These are phyloP conservation scores for Tirmania nivea DNA, from an alignment of 495 filamentous ascomycete species.

Conservation along the genomic window DNA sequence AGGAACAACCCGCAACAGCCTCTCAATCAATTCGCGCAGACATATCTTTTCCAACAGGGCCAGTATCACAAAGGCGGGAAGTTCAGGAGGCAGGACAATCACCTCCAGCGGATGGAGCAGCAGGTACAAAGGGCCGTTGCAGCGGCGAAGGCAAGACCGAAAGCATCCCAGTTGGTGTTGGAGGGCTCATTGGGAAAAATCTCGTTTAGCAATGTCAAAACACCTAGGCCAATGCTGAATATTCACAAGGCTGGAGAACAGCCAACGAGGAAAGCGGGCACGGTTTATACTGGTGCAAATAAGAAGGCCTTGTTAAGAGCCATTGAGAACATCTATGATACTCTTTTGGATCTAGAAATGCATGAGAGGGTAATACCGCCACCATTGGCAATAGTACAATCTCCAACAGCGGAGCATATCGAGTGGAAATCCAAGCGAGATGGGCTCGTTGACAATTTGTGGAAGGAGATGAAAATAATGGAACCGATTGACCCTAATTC, in stretches of 20 bases:
- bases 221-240: constrained; percentile 79
- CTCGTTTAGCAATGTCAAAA: constrained; percentile 94
- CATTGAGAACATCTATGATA: constrained; percentile 68
- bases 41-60: constrained; percentile 69
- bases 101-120: constrained; percentile 97
- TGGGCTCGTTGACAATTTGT: constrained; percentile 55
- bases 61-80: constrained; percentile 34
- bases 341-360: constrained; percentile 82
- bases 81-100: constrained; percentile 45
- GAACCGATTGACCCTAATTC: constrained; percentile 50
- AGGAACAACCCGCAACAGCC: constrained; percentile 78
- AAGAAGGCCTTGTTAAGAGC: constrained; percentile 62
- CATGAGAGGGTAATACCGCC: constrained; percentile 53
- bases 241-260: constrained; percentile 53
- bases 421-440: constrained; percentile 53
- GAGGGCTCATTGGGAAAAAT: constrained; percentile 98
- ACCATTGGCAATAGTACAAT: constrained; percentile 19
- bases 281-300: constrained; percentile 25
- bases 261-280: constrained; percentile 11
- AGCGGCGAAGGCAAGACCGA: constrained; percentile 86
- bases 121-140: constrained; percentile 95
- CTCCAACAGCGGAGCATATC: constrained; percentile 33
- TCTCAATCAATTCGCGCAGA: constrained; percentile 87
- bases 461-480: constrained; percentile 68
- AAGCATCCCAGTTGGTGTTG: constrained; percentile 94